A percentile compares a stretch with the other conserved stretches of the same genome.
Evolutionary conservation across 2,329 filamentous ascomycete genomes (phyloP).

Genomic region (Coniochaeta ligniaria): DNA sequence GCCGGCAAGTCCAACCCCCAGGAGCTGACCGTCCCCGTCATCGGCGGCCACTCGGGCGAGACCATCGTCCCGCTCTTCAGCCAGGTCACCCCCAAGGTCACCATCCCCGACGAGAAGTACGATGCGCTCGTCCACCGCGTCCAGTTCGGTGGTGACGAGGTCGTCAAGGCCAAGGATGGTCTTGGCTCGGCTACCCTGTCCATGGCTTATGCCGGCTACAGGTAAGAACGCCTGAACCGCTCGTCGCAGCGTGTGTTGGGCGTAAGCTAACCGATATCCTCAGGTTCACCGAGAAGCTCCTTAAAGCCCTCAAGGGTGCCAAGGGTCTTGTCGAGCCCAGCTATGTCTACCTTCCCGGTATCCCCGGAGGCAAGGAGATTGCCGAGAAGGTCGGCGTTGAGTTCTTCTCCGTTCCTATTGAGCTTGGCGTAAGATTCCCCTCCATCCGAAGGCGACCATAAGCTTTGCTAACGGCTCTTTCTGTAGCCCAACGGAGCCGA

Average conservation of each 20-base stretch:
- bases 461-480: conserved; percentile 2
- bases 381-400: conserved; percentile 77
- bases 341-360: conserved; percentile 89
- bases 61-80: conserved; percentile 98
- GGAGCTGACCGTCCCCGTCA: conserved; percentile 80
- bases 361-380: conserved; percentile 80
- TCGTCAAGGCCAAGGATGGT: conserved; percentile 80
- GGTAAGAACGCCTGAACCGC: conserved; percentile 42
- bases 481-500: conserved; percentile 71
- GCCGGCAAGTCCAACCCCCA: conserved; percentile 75
- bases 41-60: conserved; percentile 95
- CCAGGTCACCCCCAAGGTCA: conserved; percentile 72
- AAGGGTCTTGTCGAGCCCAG: conserved; percentile 91
- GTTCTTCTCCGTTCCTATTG: conserved; percentile 93
- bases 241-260: not conserved
- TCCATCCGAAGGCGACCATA: not conserved
- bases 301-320: conserved; percentile 83
- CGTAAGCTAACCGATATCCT: not conserved
- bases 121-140: conserved; percentile 88
- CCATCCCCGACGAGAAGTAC: conserved; percentile 83
- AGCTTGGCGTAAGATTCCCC: conserved; percentile 73
- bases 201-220: conserved; percentile 89
- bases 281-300: conserved; percentile 92
- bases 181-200: conserved; percentile 77
- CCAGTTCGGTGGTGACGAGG: conserved; percentile 95